A percentile compares a stretch with the other conserved stretches of the same genome.
Evolutionary conservation across 2,329 filamentous ascomycete genomes (phyloP).

Genomic region (Colletotrichum nymphaeae): DNA sequence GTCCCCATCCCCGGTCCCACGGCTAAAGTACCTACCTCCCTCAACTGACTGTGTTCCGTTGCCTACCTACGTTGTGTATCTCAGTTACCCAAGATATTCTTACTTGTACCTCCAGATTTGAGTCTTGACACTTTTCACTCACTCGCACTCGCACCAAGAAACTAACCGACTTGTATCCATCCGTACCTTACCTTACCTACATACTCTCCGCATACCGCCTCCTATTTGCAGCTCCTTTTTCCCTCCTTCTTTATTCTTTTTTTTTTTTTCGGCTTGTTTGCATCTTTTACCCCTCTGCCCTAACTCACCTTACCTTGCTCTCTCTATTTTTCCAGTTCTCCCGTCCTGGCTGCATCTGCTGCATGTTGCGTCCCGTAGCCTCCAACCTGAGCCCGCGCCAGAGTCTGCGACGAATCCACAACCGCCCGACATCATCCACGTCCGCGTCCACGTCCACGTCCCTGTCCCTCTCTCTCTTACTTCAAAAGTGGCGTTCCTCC

Average conservation of each 20-base stretch:
- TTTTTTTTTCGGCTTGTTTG: background rate
- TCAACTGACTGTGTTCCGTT: background rate
- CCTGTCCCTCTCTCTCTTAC: constrained; percentile 1
- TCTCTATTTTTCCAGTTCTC: background rate
- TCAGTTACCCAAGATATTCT: too few species aligned
- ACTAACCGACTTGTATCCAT: constrained; percentile 2
- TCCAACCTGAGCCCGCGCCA: background rate
- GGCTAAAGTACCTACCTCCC: background rate
- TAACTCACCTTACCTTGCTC: background rate
- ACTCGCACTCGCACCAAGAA: background rate
- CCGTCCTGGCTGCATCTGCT: constrained; percentile 2
- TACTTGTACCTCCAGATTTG: too few species aligned
- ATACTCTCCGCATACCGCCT: background rate
- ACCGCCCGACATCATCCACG: constrained; percentile 12
- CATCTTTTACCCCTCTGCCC: background rate
- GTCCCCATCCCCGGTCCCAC: background rate
- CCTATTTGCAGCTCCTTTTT: background rate
- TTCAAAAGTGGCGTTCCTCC: constrained; percentile 36
- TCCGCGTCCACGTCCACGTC: constrained; percentile 7
- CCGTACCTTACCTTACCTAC: constrained; percentile 1
- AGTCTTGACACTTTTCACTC: constrained; percentile 21
- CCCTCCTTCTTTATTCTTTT: background rate
- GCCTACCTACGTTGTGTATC: too few species aligned
- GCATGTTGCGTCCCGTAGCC: background rate
- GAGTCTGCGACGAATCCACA: constrained; percentile 3